Conservation (phyloP, 495 filamentous ascomycete species). For the Bryoglossum gracile region DNA sequence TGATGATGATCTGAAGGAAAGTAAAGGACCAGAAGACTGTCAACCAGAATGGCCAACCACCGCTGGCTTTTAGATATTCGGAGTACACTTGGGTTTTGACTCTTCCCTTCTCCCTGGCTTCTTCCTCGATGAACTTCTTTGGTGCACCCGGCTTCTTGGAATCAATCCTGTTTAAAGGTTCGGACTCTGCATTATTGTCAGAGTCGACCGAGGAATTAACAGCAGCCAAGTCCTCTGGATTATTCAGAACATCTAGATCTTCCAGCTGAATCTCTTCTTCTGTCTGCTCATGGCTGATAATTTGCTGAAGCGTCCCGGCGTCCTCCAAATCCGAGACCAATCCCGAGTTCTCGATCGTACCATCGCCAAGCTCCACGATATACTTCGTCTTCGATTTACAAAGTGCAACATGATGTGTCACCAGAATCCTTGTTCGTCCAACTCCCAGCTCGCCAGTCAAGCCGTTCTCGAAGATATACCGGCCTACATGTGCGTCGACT, state of each 20-base stretch:
- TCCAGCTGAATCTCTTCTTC: constrained; percentile 38
- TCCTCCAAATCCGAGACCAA: constrained; percentile 42
- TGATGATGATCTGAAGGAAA: constrained; percentile 39
- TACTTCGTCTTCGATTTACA: constrained; percentile 65
- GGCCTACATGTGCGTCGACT: constrained; percentile 67
- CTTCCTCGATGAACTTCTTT: constrained; percentile 69
- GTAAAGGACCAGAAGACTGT: constrained; percentile 46
- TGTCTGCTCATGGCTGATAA: constrained; percentile 50
- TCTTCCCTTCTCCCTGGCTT: constrained; percentile 57
- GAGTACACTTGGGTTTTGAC: constrained; percentile 56
- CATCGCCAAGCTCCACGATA: constrained; percentile 60
- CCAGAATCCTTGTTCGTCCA: constrained; percentile 70
- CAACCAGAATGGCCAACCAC: constrained; percentile 56
- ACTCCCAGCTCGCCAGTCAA: constrained; percentile 59
- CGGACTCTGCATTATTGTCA: constrained; percentile 17
- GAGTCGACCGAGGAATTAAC: constrained; percentile 36
- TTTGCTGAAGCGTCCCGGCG: constrained; percentile 47
- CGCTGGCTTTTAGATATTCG: constrained; percentile 57
- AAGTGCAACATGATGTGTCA: constrained; percentile 74
- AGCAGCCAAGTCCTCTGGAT: constrained; percentile 37
- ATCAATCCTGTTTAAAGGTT: constrained; percentile 36
- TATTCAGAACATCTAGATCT: too few relatives aligned
- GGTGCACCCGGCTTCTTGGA: constrained; percentile 26
- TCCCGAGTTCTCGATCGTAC: constrained; percentile 55
- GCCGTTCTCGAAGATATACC: constrained; percentile 64